These are phyloP conservation scores for Schizonepeta tenuifolia DNA, from an alignment of 257 asterid genomes.

Conservation along the genomic window DNA sequence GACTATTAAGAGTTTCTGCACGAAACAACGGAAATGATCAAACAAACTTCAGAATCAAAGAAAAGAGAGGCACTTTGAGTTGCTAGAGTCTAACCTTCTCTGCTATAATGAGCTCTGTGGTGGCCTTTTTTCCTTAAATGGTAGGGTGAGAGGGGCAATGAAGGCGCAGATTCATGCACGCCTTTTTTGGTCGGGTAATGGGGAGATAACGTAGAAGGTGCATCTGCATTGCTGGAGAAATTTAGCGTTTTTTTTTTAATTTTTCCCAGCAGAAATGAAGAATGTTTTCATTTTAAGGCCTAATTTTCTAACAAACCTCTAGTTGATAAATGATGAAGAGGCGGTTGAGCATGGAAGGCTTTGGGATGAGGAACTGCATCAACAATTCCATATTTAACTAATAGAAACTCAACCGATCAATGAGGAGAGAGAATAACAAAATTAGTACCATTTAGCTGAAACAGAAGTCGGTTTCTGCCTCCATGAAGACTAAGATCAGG, in stretches of 20 bases:
- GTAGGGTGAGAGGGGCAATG: slow-evolving; percentile 42
- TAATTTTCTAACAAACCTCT: slow-evolving; percentile 34
- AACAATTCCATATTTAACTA: neutral
- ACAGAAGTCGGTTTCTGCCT: slow-evolving; percentile 22
- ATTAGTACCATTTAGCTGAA: slow-evolving; percentile 40
- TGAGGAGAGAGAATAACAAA: neutral
- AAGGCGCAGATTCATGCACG: slow-evolving; percentile 36
- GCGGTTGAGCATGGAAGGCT: slow-evolving; percentile 37
- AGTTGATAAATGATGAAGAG: slow-evolving; percentile 38
- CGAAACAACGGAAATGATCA: neutral
- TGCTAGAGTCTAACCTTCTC: slow-evolving; percentile 48
- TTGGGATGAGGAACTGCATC: slow-evolving; percentile 39
- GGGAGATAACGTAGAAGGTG: slow-evolving; percentile 34
- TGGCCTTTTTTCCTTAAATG: slow-evolving; percentile 42
- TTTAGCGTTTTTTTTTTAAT: too few species aligned
- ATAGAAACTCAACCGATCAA: neutral
- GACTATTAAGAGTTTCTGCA: slow-evolving; percentile 49
- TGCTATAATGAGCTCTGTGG: slow-evolving; percentile 40
- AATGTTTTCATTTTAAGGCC: neutral
- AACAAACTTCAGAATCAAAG: slow-evolving; percentile 16
- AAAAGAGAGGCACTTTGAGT: neutral
- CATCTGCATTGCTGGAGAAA: slow-evolving; percentile 36
- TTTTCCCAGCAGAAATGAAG: neutral
- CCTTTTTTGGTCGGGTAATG: slow-evolving; percentile 40
- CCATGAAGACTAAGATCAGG: slow-evolving; percentile 27